Conservation (phyloP, 164 flowering plant genomes). For the Annona cherimola region DNA sequence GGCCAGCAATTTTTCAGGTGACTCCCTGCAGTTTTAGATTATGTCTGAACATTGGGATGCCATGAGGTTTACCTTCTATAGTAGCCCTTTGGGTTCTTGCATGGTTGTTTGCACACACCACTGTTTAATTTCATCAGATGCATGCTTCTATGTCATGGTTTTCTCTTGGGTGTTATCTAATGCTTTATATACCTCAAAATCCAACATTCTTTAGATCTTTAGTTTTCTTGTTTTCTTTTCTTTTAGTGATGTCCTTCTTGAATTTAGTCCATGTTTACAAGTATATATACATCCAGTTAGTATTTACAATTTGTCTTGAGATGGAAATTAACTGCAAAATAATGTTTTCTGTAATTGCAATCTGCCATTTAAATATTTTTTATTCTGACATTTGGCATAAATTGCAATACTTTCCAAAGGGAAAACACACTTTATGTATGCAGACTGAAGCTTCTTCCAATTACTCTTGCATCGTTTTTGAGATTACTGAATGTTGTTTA, state of each 20-base stretch:
- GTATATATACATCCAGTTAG: too few species aligned
- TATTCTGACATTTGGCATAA: neutral
- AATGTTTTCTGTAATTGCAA: too few species aligned
- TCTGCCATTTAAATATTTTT: neutral
- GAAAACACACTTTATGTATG: neutral
- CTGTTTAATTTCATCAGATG: neutral
- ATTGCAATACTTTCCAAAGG: neutral
- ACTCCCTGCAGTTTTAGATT: neutral
- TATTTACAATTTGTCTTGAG: too few species aligned
- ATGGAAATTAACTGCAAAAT: too few species aligned
- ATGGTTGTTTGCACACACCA: neutral
- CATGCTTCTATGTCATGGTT: neutral
- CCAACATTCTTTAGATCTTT: neutral
- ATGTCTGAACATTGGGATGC: too few species aligned
- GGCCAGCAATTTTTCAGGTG: constrained; percentile 68
- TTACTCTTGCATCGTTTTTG: neutral
- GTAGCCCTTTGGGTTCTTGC: too few species aligned
- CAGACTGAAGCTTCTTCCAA: neutral
- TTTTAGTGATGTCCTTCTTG: too few species aligned
- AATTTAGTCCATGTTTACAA: too few species aligned
- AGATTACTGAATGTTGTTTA: neutral
- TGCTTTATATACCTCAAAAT: neutral
- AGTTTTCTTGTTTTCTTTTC: too few species aligned
- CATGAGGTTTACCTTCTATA: too few species aligned
- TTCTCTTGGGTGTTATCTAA: neutral